A percentile compares a stretch with the other conserved stretches of the same genome.
Conservation (phyloP, 2,329 filamentous ascomycete genomes). For the Fusarium guadeloupense region DNA sequence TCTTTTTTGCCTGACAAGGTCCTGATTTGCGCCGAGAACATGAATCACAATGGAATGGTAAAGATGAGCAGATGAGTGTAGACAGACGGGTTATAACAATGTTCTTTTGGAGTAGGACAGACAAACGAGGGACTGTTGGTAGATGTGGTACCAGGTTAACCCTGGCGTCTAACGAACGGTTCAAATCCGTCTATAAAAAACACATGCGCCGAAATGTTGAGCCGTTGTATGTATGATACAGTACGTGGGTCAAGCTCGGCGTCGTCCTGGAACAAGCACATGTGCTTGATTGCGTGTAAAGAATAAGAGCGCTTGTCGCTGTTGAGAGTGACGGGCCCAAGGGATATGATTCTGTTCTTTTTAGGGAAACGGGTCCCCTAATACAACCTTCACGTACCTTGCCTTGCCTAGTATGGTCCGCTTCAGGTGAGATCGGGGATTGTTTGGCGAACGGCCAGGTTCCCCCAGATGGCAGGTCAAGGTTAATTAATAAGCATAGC, state of each 20-base stretch:
- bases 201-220: background rate
- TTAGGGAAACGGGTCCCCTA: slow-evolving; percentile 35
- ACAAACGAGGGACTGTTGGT: slow-evolving; percentile 16
- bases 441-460: slow-evolving; percentile 35
- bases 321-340: slow-evolving; percentile 14
- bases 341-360: slow-evolving; percentile 33
- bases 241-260: slow-evolving; percentile 24
- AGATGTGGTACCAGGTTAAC: slow-evolving; percentile 5
- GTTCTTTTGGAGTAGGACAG: slow-evolving; percentile 1
- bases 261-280: background rate
- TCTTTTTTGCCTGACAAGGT: slow-evolving; percentile 21
- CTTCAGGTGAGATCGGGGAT: slow-evolving; percentile 43
- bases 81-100: slow-evolving; percentile 14
- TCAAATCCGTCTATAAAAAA: slow-evolving; percentile 5
- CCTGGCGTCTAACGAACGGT: slow-evolving; percentile 13
- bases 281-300: slow-evolving; percentile 20
- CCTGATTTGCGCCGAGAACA: slow-evolving; percentile 17
- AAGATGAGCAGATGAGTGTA: slow-evolving; percentile 12
- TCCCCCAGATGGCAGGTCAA: slow-evolving; percentile 39
- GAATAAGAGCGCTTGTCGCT: slow-evolving; percentile 11
- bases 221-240: background rate
- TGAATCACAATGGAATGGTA: slow-evolving; percentile 32
- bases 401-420: slow-evolving; percentile 38
- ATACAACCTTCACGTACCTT: slow-evolving; percentile 29
- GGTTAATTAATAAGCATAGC: slow-evolving; percentile 31